These are phyloP conservation scores for Neurospora sp. DNA, from an alignment of 495 filamentous ascomycete genomes.

Conservation along the genomic window DNA sequence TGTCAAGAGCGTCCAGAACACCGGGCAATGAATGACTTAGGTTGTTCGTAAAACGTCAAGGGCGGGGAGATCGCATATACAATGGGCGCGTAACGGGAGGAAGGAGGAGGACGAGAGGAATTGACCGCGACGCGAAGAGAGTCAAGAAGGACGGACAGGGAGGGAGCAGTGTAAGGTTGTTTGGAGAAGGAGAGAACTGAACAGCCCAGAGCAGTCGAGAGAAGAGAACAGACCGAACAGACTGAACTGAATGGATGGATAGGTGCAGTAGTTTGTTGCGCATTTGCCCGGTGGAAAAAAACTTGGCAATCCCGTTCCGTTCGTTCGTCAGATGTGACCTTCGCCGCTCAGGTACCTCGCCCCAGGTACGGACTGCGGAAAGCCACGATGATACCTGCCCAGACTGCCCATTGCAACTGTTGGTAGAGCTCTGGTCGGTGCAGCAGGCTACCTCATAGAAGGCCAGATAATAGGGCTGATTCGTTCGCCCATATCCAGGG, in stretches of 20 bases:
- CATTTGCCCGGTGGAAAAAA: neutral
- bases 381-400: neutral
- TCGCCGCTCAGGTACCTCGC: neutral
- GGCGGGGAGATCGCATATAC: neutral
- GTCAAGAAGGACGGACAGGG: neutral
- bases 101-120: neutral
- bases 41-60: neutral
- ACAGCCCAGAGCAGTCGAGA: neutral
- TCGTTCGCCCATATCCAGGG: neutral
- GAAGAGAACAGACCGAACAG: neutral
- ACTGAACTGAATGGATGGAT: neutral
- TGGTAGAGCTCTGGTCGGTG: neutral
- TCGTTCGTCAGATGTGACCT: neutral
- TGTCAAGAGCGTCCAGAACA: neutral
- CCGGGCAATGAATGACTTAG: neutral
- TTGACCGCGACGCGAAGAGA: neutral
- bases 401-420: neutral
- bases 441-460: neutral
- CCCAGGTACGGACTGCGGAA: neutral
- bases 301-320: neutral
- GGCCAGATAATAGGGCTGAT: neutral
- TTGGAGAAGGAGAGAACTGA: neutral
- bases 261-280: neutral
- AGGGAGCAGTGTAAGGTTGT: neutral
- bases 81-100: neutral